Evolutionary conservation across 1,284 basidiomycete genomes (phyloP).

Genomic region (Trametes hirsuta): DNA sequence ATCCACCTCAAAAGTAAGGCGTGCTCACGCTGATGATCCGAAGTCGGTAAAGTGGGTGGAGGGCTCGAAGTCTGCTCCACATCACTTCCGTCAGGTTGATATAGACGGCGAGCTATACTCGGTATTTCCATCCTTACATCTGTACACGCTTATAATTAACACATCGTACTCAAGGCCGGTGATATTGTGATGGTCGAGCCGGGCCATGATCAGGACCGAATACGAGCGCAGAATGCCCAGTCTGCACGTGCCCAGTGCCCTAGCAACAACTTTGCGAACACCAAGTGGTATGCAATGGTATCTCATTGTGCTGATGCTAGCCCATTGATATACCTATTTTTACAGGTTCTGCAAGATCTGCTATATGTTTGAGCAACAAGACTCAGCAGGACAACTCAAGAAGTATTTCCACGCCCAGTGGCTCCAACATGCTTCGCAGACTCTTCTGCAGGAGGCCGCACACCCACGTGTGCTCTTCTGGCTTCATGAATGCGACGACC

Average conservation of each 20-base stretch:
- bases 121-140: constrained; percentile 38
- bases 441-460: constrained; percentile 62
- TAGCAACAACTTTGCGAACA: constrained; percentile 51
- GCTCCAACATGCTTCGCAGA: constrained; percentile 67
- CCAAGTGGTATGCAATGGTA: constrained; percentile 49
- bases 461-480: constrained; percentile 61
- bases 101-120: constrained; percentile 60
- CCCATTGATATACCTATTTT: neutral
- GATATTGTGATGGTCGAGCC: constrained; percentile 63
- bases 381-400: neutral
- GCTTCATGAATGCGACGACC: constrained; percentile 56
- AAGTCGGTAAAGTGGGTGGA: constrained; percentile 52
- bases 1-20: constrained; percentile 16
- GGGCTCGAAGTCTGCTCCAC: constrained; percentile 22
- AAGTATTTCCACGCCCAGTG: constrained; percentile 68
- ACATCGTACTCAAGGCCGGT: constrained; percentile 46
- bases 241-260: constrained; percentile 40
- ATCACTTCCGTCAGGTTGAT: constrained; percentile 46
- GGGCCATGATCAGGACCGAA: constrained; percentile 47
- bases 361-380: constrained; percentile 55
- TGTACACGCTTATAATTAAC: neutral
- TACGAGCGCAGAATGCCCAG: constrained; percentile 40
- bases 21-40: constrained; percentile 50
- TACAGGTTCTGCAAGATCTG: constrained; percentile 65
- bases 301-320: constrained; percentile 1